Conservation (phyloP, 2,329 filamentous ascomycete species). For the Talaromyces sp. region DNA sequence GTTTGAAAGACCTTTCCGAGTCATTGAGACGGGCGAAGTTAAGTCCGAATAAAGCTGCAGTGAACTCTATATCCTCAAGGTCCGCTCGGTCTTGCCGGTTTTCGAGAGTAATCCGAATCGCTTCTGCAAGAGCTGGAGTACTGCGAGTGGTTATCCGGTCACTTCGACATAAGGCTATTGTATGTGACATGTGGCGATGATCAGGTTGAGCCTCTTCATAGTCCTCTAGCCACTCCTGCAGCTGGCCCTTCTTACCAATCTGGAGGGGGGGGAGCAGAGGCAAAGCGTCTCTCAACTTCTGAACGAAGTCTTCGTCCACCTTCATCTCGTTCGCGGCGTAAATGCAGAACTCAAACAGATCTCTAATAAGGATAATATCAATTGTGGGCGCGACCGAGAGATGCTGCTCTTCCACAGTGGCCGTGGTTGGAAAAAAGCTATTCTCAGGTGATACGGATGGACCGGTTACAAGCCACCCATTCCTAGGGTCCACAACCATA, state of each 20-base stretch:
- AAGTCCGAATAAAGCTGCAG: background rate
- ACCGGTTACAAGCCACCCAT: slow-evolving; percentile 21
- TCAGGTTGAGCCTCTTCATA: slow-evolving; percentile 3
- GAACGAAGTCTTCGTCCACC: too few species aligned
- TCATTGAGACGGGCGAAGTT: slow-evolving; percentile 1
- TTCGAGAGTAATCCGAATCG: background rate
- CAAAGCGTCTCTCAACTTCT: background rate
- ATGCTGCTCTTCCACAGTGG: slow-evolving; percentile 13
- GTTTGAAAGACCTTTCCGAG: background rate
- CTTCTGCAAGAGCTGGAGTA: background rate
- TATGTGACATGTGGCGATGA: slow-evolving; percentile 7
- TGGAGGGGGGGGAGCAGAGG: background rate
- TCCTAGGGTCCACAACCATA: slow-evolving; percentile 1
- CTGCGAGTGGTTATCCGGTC: background rate
- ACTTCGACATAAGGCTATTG: slow-evolving; percentile 1
- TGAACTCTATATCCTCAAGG: slow-evolving; percentile 11
- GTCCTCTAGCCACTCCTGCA: slow-evolving; percentile 6
- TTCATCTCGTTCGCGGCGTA: background rate
- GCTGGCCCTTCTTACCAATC: background rate
- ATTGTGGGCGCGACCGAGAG: slow-evolving; percentile 41
- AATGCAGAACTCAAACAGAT: slow-evolving; percentile 32
- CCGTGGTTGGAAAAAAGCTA: slow-evolving; percentile 18
- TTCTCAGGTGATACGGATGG: slow-evolving; percentile 27
- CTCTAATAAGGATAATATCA: slow-evolving; percentile 45
- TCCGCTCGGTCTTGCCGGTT: background rate